Evolutionary conservation across 73 alveolate genomes (phyloP), one percentile per base, ranked within the genome.

Genomic region (Uronychia binucleata): DNA sequence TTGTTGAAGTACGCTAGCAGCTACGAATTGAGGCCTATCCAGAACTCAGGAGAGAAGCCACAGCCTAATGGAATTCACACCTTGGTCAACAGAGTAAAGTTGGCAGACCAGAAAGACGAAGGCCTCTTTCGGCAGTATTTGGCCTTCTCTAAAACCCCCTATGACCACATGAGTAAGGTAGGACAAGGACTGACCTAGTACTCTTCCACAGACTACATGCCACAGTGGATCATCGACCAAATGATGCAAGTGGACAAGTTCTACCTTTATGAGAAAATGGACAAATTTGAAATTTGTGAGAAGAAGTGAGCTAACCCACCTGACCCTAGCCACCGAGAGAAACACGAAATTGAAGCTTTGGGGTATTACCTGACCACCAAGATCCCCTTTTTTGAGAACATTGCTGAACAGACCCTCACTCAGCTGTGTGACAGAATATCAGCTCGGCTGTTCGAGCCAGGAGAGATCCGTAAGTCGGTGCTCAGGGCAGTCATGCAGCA

Each of bases 401-500:
- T 67, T 5, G 26, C 29, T 26, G 1, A 28, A 67, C 13, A 67
- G 78, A 67, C 32, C 1, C 78, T 67, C 34, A 1, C 5, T 13
- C 32, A 67, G 30, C 78, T 67, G 26, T 25, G 78, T 30, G 34
- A 67, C 26, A 28, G 5, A 26, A 67, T 67, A 1, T 1, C 29
- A 67, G 78, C 78, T 67, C 5, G 26, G 32, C 34, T 26, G 13
- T 67, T 67, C 30, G 5, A 67, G 30, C 78, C 78, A 67, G 78
- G 78, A 28, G 78, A 67, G 30, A 46, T 46, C 5, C 67, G 67
- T 46, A 46, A 46, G 5, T 46, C 67, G 67, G 5, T 19, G 19
- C 19, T 11, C 5, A 46, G 5, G 5, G 29, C 5, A 75, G 86
- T 85, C 1, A 85, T 85, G 85, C 35, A 79, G 60, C 76, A 85